Conservation (phyloP, 163 green algal genomes). For the Prototheca stagnorum region DNA sequence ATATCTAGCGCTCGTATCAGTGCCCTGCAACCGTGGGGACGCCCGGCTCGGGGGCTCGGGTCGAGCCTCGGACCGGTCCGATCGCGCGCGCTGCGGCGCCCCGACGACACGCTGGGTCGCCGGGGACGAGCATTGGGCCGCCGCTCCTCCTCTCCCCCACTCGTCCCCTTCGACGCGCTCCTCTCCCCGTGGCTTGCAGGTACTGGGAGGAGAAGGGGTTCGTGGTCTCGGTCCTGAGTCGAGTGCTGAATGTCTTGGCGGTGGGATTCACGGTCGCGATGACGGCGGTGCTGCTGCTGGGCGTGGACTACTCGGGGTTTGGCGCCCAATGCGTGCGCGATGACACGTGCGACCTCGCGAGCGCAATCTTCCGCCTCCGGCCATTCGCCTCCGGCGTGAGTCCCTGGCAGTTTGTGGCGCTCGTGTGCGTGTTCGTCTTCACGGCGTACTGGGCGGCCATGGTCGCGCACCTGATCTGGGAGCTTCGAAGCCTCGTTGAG, state of each 20-base stretch:
- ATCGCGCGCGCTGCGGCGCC: too few species aligned
- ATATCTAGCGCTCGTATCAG: too few species aligned
- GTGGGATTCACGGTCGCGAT: slow-evolving; percentile 76
- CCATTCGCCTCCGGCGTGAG: slow-evolving; percentile 12
- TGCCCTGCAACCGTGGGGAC: too few species aligned
- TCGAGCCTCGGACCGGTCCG: too few species aligned
- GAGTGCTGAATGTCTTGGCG: slow-evolving; percentile 71
- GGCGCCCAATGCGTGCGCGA: slow-evolving; percentile 24
- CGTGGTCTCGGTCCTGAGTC: slow-evolving; percentile 32
- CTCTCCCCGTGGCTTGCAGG: slow-evolving; percentile 19
- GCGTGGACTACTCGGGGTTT: slow-evolving; percentile 60
- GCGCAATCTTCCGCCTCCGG: slow-evolving; percentile 17
- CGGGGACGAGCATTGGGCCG: too few species aligned
- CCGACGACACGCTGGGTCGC: not conserved
- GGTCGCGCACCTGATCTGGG: slow-evolving; percentile 17
- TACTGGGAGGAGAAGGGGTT: slow-evolving; percentile 80
- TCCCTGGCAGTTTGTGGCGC: slow-evolving; percentile 29
- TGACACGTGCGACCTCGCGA: not conserved
- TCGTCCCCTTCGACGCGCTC: not conserved
- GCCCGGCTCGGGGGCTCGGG: not conserved
- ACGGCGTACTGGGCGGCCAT: slow-evolving; percentile 44
- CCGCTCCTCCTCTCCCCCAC: too few species aligned
- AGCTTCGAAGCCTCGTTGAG: slow-evolving; percentile 17
- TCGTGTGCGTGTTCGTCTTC: slow-evolving; percentile 63
- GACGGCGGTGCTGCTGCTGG: slow-evolving; percentile 62